Percentiles rank a stretch among this genome's conserved stretches.
Evolutionary conservation across 306 rosid species (phyloP).

Genomic region (Fragaria vesca): DNA sequence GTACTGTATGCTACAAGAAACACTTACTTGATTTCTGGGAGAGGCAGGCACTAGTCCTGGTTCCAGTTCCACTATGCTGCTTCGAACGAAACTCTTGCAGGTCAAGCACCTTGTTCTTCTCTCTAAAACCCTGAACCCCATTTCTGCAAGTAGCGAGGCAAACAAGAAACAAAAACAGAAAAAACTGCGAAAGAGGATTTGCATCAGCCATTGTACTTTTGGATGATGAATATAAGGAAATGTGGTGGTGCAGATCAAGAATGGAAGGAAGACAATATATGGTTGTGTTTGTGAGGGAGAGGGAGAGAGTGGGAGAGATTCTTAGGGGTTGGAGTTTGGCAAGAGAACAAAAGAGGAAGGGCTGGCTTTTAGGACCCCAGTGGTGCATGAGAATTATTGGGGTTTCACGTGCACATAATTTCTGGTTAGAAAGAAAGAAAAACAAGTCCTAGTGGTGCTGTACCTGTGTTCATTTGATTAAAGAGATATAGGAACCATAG

Average conservation of each 20-base stretch:
- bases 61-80: slow-evolving; percentile 13
- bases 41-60: slow-evolving; percentile 18
- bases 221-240: slow-evolving; percentile 12
- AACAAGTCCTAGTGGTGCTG: slow-evolving; percentile 5
- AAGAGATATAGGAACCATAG: background rate
- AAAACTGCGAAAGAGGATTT: slow-evolving; percentile 16
- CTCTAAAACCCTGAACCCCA: slow-evolving; percentile 33
- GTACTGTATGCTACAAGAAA: background rate
- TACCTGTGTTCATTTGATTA: background rate
- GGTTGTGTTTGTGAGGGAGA: slow-evolving; percentile 7
- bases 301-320: slow-evolving; percentile 46
- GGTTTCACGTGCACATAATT: slow-evolving; percentile 52
- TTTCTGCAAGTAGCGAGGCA: slow-evolving; percentile 33
- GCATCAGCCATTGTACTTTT: slow-evolving; percentile 32
- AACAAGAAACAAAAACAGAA: slow-evolving; percentile 33
- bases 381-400: slow-evolving; percentile 87
- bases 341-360: slow-evolving; percentile 74
- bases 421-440: slow-evolving; percentile 15
- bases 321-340: slow-evolving; percentile 65
- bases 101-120: slow-evolving; percentile 47
- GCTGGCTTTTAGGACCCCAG: slow-evolving; percentile 76
- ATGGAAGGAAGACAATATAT: background rate
- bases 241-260: slow-evolving; percentile 21
- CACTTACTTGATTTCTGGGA: slow-evolving; percentile 49
- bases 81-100: slow-evolving; percentile 35